A percentile compares a stretch with the other conserved stretches of the same genome.
Conservation (phyloP, 176 grass and related monocot genomes). For the Luzula sylvatica region DNA sequence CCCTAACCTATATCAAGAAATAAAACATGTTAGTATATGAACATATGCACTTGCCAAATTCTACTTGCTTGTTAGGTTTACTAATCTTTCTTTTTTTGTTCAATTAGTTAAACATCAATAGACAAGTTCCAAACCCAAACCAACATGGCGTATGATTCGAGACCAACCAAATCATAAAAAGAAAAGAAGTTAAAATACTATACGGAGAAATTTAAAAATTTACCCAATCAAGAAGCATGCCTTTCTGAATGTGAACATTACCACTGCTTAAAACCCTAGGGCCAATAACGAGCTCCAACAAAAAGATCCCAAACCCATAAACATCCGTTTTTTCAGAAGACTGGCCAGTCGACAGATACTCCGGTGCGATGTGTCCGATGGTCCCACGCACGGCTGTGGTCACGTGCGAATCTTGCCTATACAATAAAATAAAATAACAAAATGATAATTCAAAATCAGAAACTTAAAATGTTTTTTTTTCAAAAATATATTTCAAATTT, state of each 20-base stretch:
- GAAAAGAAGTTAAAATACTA: too few species aligned
- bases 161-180: too few species aligned
- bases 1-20: slow-evolving; percentile 44
- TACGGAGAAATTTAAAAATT: neutral
- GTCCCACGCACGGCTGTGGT: slow-evolving; percentile 90
- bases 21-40: neutral
- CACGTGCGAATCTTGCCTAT: slow-evolving; percentile 83
- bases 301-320: slow-evolving; percentile 93
- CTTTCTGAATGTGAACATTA: slow-evolving; percentile 66
- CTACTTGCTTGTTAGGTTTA: neutral
- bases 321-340: slow-evolving; percentile 95
- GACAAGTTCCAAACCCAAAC: neutral
- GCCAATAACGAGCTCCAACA: slow-evolving; percentile 83
- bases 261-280: slow-evolving; percentile 73
- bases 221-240: slow-evolving; percentile 96
- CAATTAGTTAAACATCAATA: neutral
- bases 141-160: too few species aligned
- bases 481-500: too few species aligned
- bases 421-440: too few species aligned
- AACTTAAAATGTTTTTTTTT: too few species aligned
- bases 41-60: neutral
- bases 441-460: too few species aligned
- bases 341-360: slow-evolving; percentile 94
- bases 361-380: slow-evolving; percentile 91
- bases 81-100: neutral